A percentile compares a stretch with the other conserved stretches of the same genome.
Evolutionary conservation across 176 grass and related monocot genomes (phyloP).

Genomic region (Triticum turgidum): DNA sequence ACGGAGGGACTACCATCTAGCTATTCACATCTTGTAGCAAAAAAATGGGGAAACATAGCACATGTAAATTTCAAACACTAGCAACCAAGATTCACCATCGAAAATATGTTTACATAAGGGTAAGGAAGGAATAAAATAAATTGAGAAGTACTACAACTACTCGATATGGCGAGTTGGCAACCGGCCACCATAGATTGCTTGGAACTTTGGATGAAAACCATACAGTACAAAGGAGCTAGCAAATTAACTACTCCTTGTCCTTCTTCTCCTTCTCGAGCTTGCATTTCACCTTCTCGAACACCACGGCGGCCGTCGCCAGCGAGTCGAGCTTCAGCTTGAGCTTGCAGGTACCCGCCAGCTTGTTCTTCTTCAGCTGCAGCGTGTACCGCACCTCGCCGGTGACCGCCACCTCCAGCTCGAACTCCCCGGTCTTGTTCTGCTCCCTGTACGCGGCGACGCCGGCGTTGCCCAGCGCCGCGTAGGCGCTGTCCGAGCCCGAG

Average conservation of each 20-base stretch:
- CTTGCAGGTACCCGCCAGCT: neutral
- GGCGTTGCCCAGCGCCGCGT: neutral
- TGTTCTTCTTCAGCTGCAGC: neutral
- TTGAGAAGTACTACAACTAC: neutral
- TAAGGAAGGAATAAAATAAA: neutral
- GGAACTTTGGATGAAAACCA: too few species aligned
- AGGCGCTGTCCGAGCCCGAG: neutral
- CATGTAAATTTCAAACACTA: neutral
- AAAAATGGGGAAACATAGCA: neutral
- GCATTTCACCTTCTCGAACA: neutral
- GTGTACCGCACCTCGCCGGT: neutral
- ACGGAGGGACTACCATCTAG: too few species aligned
- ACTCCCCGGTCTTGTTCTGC: neutral
- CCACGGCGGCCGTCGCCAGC: neutral
- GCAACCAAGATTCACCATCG: neutral
- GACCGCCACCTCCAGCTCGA: neutral
- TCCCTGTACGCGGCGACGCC: neutral
- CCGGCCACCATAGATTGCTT: too few species aligned
- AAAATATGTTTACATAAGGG: neutral
- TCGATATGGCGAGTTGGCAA: too few species aligned
- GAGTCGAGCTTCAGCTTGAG: neutral
- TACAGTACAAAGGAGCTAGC: too few species aligned
- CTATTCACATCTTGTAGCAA: neutral
- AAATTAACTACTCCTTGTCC: neutral
- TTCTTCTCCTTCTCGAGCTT: neutral